A percentile compares a stretch with the other conserved stretches of the same genome.
Evolutionary conservation across 139 green algal species (phyloP).

Genomic region (Gonium pectorale): DNA sequence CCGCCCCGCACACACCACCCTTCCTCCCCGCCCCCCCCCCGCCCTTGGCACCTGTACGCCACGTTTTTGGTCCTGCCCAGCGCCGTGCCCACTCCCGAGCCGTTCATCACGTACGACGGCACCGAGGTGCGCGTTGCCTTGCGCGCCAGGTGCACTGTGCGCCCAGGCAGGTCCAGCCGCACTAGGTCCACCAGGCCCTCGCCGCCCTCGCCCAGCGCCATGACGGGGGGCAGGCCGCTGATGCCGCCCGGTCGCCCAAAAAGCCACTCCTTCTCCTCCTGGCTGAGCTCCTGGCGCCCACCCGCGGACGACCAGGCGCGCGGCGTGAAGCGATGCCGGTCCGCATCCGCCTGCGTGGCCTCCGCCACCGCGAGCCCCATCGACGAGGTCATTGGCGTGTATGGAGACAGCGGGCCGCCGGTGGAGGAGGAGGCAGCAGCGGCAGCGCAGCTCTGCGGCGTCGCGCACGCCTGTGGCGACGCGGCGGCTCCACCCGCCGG

Average conservation of each 20-base stretch:
- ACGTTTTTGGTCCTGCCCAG: background rate
- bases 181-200: constrained; percentile 39
- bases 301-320: background rate
- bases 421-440: too few species aligned
- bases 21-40: background rate
- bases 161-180: constrained; percentile 6
- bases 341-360: too few species aligned
- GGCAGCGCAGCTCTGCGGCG: too few species aligned
- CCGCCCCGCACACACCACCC: background rate
- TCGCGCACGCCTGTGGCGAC: too few species aligned
- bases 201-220: constrained; percentile 39
- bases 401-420: too few species aligned
- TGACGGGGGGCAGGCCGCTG: constrained; percentile 1
- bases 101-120: background rate
- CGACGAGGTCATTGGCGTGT: too few species aligned
- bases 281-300: background rate
- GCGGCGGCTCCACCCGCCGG: too few species aligned
- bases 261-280: constrained; percentile 41
- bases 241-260: constrained; percentile 30
- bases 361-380: too few species aligned
- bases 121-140: constrained; percentile 34
- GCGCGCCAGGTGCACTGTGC: constrained; percentile 33
- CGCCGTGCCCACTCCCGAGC: background rate
- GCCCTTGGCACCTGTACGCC: constrained; percentile 2
- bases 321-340: background rate